Evolutionary conservation across 1,284 basidiomycete genomes (phyloP).

Genomic region (Ganoderma meredithae): DNA sequence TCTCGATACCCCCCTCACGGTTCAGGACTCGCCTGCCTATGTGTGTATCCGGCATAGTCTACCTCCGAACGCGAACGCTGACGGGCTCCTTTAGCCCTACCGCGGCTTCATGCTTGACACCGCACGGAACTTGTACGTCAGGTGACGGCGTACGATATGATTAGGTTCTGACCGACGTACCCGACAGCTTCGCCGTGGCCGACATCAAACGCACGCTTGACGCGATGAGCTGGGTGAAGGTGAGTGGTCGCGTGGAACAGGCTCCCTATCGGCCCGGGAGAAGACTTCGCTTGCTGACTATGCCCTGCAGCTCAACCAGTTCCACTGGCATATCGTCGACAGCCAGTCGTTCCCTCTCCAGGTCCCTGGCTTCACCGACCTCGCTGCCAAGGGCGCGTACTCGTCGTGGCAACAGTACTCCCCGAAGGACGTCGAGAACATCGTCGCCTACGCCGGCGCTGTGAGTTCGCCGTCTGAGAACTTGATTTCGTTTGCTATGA

Average conservation of each 20-base stretch:
- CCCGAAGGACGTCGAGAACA: slow-evolving; percentile 62
- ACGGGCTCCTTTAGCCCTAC: slow-evolving; percentile 57
- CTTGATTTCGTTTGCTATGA: slow-evolving; percentile 3
- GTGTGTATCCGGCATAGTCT: slow-evolving; percentile 44
- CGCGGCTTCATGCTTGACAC: slow-evolving; percentile 89
- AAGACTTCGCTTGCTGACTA: background rate
- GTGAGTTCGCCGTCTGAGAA: slow-evolving; percentile 48
- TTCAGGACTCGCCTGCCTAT: slow-evolving; percentile 71
- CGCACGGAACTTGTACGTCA: slow-evolving; percentile 62
- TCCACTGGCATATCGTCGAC: slow-evolving; percentile 87
- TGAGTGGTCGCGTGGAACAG: slow-evolving; percentile 41
- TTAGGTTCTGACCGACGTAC: background rate
- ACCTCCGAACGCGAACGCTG: background rate
- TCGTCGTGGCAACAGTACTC: slow-evolving; percentile 64
- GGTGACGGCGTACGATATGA: slow-evolving; percentile 8
- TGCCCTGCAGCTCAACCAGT: slow-evolving; percentile 61
- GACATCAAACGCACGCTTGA: slow-evolving; percentile 81
- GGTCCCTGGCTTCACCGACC: slow-evolving; percentile 66
- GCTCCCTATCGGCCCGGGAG: background rate
- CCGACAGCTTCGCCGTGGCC: slow-evolving; percentile 63
- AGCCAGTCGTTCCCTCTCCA: slow-evolving; percentile 80
- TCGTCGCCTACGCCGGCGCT: slow-evolving; percentile 76
- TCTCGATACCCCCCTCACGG: slow-evolving; percentile 63
- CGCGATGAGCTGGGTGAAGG: slow-evolving; percentile 89
- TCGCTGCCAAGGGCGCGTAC: slow-evolving; percentile 79